Percentiles rank a stretch among this genome's conserved stretches.
These are phyloP conservation scores for Aspergillus jensenii DNA, from an alignment of 2,329 filamentous ascomycete genomes.

Conservation along the genomic window DNA sequence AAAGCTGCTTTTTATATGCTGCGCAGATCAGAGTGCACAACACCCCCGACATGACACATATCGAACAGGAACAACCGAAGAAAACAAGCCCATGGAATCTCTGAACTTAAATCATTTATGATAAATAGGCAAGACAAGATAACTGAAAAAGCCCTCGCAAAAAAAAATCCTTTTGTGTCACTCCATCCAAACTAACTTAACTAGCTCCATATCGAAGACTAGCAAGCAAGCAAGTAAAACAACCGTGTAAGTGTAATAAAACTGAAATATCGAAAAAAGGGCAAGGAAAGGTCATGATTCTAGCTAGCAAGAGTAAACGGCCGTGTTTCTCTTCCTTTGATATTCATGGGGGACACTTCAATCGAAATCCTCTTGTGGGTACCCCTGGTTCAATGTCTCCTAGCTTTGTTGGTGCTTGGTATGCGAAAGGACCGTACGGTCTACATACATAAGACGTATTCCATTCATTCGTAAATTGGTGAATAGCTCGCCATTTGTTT, in stretches of 20 bases:
- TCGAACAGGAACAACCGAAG: constrained; percentile 12
- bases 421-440: neutral
- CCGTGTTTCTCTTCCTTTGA: neutral
- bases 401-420: neutral
- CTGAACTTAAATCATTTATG: neutral
- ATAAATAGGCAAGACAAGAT: neutral
- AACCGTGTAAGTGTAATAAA: constrained; percentile 3
- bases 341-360: neutral
- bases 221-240: constrained; percentile 1
- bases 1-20: constrained; percentile 4
- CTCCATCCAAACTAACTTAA: constrained; percentile 1
- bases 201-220: constrained; percentile 14
- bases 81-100: constrained; percentile 8
- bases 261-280: constrained; percentile 9
- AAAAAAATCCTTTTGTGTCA: constrained; percentile 17
- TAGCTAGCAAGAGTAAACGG: neutral
- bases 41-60: constrained; percentile 14
- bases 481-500: neutral
- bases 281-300: constrained; percentile 16
- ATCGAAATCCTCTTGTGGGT: neutral
- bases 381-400: neutral
- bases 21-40: constrained; percentile 10
- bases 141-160: constrained; percentile 18
- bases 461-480: neutral
- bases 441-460: neutral